phyloP scores from a whole-genome alignment of 257 asterid genomes.

The Verbena officinalis region DNA sequence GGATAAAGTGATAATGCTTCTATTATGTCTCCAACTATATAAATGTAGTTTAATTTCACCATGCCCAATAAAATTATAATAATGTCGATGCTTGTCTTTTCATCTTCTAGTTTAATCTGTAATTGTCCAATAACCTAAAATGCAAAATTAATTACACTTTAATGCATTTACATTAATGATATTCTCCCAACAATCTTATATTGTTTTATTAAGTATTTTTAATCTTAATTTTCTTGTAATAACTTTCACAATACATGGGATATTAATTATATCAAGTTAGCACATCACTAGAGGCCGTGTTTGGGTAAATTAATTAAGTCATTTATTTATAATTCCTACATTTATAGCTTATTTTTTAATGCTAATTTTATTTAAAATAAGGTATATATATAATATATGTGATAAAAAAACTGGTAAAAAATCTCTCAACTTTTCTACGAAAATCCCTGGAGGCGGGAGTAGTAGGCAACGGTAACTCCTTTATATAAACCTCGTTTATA shows the following conservation, averaged over 20 bases:
- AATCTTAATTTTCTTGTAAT: no score
- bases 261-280: no score
- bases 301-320: no score
- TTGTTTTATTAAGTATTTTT: background rate
- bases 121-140: background rate
- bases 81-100: background rate
- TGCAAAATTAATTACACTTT: background rate
- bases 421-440: background rate
- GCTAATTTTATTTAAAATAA: no score
- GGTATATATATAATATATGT: no score
- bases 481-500: background rate
- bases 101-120: conserved; percentile 1
- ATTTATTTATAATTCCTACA: no score
- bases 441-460: conserved; percentile 20
- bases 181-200: background rate
- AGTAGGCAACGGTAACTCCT: background rate
- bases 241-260: no score
- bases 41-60: no score
- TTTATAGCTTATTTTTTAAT: no score
- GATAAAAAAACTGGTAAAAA: background rate
- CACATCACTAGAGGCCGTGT: no score
- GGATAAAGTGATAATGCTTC: no score
- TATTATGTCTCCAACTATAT: no score
- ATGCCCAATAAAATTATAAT: background rate
- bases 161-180: background rate